Base-by-base conservation (phyloP, 208 protist genomes). In the Acanthamoeba royreba region DNA sequence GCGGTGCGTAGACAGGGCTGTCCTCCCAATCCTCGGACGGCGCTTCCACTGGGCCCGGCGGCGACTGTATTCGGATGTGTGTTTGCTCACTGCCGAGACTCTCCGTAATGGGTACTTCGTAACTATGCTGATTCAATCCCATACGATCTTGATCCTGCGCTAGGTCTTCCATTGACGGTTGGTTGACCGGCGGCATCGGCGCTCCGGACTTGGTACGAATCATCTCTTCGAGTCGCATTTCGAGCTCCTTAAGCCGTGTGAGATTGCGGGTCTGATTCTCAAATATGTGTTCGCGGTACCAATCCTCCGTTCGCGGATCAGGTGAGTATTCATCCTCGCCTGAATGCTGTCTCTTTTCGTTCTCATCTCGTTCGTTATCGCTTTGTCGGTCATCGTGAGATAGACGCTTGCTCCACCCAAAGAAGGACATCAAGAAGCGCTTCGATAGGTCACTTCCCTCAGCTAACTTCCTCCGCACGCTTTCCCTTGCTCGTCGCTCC, bases 191-290 rank as follows among this genome's bases (percentile, higher is more conserved):
- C n/a, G n/a, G n/a, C n/a, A n/a, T n/a, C n/a, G n/a, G n/a, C n/a
- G n/a, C n/a, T n/a, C n/a, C n/a, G n/a, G n/a, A n/a, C n/a, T n/a
- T n/a, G n/a, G n/a, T n/a, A n/a, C 72, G 72, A 19, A 52, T 45
- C 38, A 83, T 46, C 72, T 83, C 72, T n/a, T 83, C 72, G 72
- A 83, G 72, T 3, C 72, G 38, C 72, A 83, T 83, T 25, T 83
- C 72, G 4, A 83, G 72, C 72, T 83, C 72, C 72, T 83, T 83
- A 45, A 83, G 38, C 4, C 72, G 72, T 4, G 15, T 83, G 43
- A 83, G 72, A 33, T 83, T 83, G 0, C 72, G 8, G 17, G 25
- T 83, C 43, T 83, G 72, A 13, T 52, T 83, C 72, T 83, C 72
- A 45, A 83, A 83, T 19, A 83, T 7, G 72, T 53, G n/a, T 8